phyloP scores from a whole-genome alignment of 345 rosid genomes.

The Salix caprea region DNA sequence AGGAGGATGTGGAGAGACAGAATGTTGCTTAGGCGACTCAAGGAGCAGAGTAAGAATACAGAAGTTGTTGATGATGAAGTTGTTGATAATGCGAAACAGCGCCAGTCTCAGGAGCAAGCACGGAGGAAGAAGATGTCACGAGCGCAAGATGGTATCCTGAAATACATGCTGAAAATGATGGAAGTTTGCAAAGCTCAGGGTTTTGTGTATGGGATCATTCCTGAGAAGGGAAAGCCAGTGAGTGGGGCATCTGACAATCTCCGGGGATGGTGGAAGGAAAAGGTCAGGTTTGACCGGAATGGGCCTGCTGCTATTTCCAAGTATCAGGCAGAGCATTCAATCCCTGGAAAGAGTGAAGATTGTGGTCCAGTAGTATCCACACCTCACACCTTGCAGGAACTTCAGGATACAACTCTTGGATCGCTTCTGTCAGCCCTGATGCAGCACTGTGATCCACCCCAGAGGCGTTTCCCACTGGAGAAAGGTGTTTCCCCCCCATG shows the following conservation, averaged over 20 bases:
- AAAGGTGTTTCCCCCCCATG: slow-evolving; percentile 81
- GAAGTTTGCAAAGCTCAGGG: slow-evolving; percentile 89
- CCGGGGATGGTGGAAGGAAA: slow-evolving; percentile 93
- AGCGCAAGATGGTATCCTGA: slow-evolving; percentile 77
- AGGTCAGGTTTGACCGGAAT: slow-evolving; percentile 73
- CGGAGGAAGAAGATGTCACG: slow-evolving; percentile 88
- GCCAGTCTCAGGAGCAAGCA: slow-evolving; percentile 75
- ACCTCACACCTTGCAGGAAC: slow-evolving; percentile 61
- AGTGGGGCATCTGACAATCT: slow-evolving; percentile 88
- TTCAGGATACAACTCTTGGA: slow-evolving; percentile 81
- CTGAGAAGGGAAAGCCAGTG: slow-evolving; percentile 85
- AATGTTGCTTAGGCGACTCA: slow-evolving; percentile 55
- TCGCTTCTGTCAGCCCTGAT: slow-evolving; percentile 74
- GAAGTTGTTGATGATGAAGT: slow-evolving; percentile 41
- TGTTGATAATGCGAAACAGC: slow-evolving; percentile 43
- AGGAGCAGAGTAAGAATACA: slow-evolving; percentile 52
- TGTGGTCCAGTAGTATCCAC: slow-evolving; percentile 33
- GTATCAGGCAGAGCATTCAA: slow-evolving; percentile 46
- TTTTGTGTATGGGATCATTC: slow-evolving; percentile 77
- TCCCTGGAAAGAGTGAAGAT: slow-evolving; percentile 42
- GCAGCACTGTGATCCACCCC: slow-evolving; percentile 87
- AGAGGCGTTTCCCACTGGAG: slow-evolving; percentile 78
- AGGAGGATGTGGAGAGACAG: slow-evolving; percentile 79
- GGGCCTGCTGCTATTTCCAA: slow-evolving; percentile 80
- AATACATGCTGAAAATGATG: slow-evolving; percentile 87